Evolutionary conservation across 371 early-diverging fungal genomes (phyloP).

Genomic region (Mortierella sp.): DNA sequence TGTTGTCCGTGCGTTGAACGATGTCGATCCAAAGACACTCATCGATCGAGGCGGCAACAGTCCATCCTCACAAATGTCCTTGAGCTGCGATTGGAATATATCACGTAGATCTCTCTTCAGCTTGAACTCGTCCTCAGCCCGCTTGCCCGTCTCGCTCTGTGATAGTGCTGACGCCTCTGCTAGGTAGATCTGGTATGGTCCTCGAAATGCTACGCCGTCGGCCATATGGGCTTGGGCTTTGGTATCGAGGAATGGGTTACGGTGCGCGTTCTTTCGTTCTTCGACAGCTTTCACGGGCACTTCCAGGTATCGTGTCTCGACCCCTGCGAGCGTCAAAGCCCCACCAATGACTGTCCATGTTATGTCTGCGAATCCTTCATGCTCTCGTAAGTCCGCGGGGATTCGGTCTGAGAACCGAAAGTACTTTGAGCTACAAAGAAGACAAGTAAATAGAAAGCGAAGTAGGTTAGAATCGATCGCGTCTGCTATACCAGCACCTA

Average conservation of each 20-base stretch:
- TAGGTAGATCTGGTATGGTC: background rate
- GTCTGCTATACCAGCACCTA: background rate
- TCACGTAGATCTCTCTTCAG: slow-evolving; percentile 11
- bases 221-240: slow-evolving; percentile 6
- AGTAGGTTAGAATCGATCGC: background rate
- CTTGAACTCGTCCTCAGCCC: slow-evolving; percentile 5
- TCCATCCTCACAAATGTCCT: background rate
- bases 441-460: background rate
- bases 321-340: background rate
- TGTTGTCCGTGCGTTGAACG: background rate
- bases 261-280: background rate
- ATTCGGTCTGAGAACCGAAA: slow-evolving; percentile 3
- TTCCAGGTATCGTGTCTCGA: background rate
- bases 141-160: background rate
- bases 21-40: slow-evolving; percentile 9
- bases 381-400: slow-evolving; percentile 5
- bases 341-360: slow-evolving; percentile 6
- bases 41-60: background rate
- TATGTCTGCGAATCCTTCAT: background rate
- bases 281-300: background rate
- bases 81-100: background rate
- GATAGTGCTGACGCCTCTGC: slow-evolving; percentile 1
- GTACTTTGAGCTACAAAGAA: background rate
- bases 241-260: slow-evolving; percentile 2
- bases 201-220: slow-evolving; percentile 5